Evolutionary conservation across 192 early-diverging fungal genomes (phyloP), one percentile per base, ranked within the genome.

Genomic region (Backusella tarrabulga): DNA sequence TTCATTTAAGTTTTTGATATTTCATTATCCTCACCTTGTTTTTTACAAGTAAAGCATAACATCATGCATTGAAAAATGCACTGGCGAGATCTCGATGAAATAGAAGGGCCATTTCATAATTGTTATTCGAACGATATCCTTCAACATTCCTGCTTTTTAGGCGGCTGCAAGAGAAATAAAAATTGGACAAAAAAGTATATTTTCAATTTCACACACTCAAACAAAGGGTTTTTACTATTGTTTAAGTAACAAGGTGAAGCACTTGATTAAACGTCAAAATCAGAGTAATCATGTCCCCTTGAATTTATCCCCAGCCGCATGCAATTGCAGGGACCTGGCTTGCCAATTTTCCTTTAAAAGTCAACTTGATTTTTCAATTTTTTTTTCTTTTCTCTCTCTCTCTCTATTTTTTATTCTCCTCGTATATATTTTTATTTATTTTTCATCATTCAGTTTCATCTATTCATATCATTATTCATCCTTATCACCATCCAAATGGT

Each of bases 291-390:
- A 63, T 63, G 56, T 29, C 56, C 56, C 56, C 56, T 63, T 63
- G 23, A 63, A 63, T 63, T 63, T 11, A 29, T 63, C 56, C 26
- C 26, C 56, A 63, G 56, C 23, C 12, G 56, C 23, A 23, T 63
- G 56, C 23, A 63, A 63, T 63, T 63, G 56, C 56, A 63, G 56
- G 56, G 56, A 63, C 56, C 56, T 63, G 56, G 56, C 26, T 63
- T 29, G 26, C 56, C 56, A 11, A 63, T 63, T 63, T 35, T 40
- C 36, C 34, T 36, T 36, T 69, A 34, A 52, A 54, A 54, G 21
- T 56, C 50, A 44, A 32, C 21, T 54, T 71, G 44, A 26, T 17
- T 68, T 69, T 54, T 26, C 34, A 60, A 36, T 34, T 26, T 23
- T 72, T 56, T 72, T 34, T 34, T 63, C 17, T 6, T 72, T 41